Evolutionary conservation across 2,329 filamentous ascomycete genomes (phyloP).

Genomic region (Aspergillus ruber): DNA sequence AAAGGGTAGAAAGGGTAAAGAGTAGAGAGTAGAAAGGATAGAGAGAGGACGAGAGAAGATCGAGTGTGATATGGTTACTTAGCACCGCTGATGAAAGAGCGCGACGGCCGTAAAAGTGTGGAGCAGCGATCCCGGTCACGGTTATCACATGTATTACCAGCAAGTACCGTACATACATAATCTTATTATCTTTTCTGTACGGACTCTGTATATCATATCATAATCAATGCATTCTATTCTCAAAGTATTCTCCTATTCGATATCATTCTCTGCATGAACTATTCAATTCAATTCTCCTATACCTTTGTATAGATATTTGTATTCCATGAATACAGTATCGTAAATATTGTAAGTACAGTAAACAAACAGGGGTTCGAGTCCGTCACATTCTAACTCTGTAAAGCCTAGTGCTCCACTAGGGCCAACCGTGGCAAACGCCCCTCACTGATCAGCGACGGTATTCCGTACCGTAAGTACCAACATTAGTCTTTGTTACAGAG

Average conservation of each 20-base stretch:
- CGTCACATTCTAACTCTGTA: background rate
- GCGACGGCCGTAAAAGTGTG: too few relatives aligned
- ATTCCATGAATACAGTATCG: background rate
- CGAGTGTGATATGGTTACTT: too few relatives aligned
- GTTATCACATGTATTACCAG: too few relatives aligned
- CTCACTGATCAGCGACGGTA: background rate
- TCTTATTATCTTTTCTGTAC: too few relatives aligned
- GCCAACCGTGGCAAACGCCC: background rate
- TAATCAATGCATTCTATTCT: too few relatives aligned
- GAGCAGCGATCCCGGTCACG: too few relatives aligned
- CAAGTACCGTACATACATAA: too few relatives aligned
- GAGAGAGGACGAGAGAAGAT: slow-evolving; percentile 1
- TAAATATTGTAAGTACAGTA: background rate
- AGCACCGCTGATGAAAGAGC: too few relatives aligned
- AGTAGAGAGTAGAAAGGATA: background rate
- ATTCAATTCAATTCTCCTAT: background rate
- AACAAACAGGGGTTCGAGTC: slow-evolving; percentile 14
- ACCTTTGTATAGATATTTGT: background rate
- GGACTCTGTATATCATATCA: too few relatives aligned
- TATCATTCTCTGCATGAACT: background rate
- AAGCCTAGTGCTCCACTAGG: background rate
- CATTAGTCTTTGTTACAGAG: too few relatives aligned
- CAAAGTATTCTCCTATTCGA: too few relatives aligned
- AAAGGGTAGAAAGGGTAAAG: slow-evolving; percentile 1
- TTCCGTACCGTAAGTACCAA: background rate